Conservation (phyloP, 163 green algal species). For the Prototheca wickerhamii region DNA sequence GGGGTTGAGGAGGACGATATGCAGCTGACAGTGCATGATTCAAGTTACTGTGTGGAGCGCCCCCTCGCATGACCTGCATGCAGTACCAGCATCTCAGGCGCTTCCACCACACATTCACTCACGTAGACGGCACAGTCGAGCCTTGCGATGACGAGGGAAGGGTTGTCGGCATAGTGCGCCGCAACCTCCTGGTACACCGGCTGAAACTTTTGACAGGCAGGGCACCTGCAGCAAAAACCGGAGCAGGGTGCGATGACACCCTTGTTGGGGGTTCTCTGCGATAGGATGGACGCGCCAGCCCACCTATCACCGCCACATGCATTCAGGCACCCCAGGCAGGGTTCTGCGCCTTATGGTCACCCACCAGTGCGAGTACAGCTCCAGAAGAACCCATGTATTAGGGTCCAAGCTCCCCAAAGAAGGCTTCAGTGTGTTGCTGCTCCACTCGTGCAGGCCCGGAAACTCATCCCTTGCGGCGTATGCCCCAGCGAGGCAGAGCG, state of each 20-base stretch:
- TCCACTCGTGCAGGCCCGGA: neutral
- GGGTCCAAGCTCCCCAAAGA: neutral
- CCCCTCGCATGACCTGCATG: no score
- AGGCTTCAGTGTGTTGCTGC: neutral
- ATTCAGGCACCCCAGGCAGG: neutral
- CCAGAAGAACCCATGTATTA: conserved; percentile 15
- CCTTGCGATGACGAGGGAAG: conserved; percentile 12
- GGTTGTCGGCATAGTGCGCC: conserved; percentile 6
- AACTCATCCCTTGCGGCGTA: neutral
- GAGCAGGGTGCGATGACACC: neutral
- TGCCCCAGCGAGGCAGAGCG: neutral
- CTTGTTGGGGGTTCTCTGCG: neutral
- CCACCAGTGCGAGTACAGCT: conserved; percentile 31
- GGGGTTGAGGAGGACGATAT: no score
- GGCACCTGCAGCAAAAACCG: conserved; percentile 14
- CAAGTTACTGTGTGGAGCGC: no score
- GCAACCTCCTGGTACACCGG: conserved; percentile 25
- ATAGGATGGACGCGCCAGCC: neutral
- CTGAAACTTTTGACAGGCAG: conserved; percentile 20
- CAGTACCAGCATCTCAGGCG: neutral
- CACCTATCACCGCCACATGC: neutral
- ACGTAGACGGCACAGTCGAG: conserved; percentile 29
- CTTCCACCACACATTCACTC: neutral
- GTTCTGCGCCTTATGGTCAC: neutral
- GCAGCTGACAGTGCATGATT: no score